These are phyloP conservation scores for Avena sativa DNA, from an alignment of 176 grass and related monocot species.

Conservation along the genomic window DNA sequence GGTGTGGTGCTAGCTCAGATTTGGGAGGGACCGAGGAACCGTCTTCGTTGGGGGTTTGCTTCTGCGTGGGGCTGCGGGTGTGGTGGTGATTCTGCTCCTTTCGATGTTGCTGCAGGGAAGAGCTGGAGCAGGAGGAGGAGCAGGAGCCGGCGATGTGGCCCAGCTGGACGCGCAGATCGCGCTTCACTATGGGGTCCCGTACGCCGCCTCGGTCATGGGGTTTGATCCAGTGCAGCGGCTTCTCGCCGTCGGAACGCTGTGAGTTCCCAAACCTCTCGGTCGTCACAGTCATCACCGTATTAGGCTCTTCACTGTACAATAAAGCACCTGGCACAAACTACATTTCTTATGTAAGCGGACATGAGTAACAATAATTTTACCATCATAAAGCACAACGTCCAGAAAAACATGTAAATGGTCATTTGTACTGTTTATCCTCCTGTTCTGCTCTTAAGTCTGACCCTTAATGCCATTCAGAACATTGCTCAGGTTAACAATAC, in stretches of 20 bases:
- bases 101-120: background rate
- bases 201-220: conserved; percentile 74
- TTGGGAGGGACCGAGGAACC: background rate
- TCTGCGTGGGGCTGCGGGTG: background rate
- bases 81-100: background rate
- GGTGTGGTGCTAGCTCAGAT: background rate
- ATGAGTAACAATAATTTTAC: background rate
- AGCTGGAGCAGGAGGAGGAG: background rate
- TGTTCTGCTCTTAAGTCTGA: background rate
- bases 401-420: background rate
- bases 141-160: conserved; percentile 4
- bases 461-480: background rate
- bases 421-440: background rate
- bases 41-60: background rate
- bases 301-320: background rate
- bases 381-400: background rate
- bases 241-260: conserved; percentile 88
- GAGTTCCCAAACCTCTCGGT: conserved; percentile 27
- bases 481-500: background rate
- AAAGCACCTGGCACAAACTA: background rate
- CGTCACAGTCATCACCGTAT: background rate
- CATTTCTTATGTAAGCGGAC: background rate
- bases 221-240: conserved; percentile 93
- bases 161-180: conserved; percentile 70
- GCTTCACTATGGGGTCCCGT: conserved; percentile 80